Evolutionary conservation across 306 rosid genomes (phyloP).

Genomic region (Astragalus glycyphyllos): DNA sequence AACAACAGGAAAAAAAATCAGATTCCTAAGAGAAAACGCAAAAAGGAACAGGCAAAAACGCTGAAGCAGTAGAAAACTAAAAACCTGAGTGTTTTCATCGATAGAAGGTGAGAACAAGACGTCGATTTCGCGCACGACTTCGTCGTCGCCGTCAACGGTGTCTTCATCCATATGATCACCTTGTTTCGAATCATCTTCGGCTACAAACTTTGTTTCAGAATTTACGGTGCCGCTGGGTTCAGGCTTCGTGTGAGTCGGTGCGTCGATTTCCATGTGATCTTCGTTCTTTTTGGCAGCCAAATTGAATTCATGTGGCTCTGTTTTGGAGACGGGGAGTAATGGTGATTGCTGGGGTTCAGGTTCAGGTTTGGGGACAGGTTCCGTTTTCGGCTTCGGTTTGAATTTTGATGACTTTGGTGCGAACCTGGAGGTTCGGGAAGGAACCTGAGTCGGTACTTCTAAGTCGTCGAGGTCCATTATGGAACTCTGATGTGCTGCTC

Average conservation of each 20-base stretch:
- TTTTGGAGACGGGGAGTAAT: constrained; percentile 38
- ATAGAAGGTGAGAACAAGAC: constrained; percentile 68
- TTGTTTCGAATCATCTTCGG: constrained; percentile 40
- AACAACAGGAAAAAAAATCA: constrained; percentile 7
- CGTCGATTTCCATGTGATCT: constrained; percentile 32
- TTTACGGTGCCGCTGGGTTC: constrained; percentile 51
- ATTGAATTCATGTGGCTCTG: constrained; percentile 47
- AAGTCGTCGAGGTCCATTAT: constrained; percentile 84
- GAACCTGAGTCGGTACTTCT: constrained; percentile 51
- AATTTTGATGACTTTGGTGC: constrained; percentile 69
- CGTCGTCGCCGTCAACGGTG: constrained; percentile 60
- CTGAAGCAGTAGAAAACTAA: constrained; percentile 43
- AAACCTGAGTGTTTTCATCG: constrained; percentile 64
- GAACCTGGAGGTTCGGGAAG: constrained; percentile 64
- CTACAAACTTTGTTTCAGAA: constrained; percentile 42
- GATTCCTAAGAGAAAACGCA: neutral
- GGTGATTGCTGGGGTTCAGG: constrained; percentile 5
- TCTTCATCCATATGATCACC: constrained; percentile 57
- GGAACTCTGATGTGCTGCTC: neutral
- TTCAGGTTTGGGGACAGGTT: constrained; percentile 43
- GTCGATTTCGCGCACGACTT: constrained; percentile 83
- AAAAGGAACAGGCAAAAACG: neutral
- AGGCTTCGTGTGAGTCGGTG: constrained; percentile 12
- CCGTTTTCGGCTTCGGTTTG: constrained; percentile 56
- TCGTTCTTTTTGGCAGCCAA: constrained; percentile 41